Percentiles rank a stretch among this genome's conserved stretches.
phyloP scores from a whole-genome alignment of 1,139 yeast genomes.

The Diutina neorugosa region DNA sequence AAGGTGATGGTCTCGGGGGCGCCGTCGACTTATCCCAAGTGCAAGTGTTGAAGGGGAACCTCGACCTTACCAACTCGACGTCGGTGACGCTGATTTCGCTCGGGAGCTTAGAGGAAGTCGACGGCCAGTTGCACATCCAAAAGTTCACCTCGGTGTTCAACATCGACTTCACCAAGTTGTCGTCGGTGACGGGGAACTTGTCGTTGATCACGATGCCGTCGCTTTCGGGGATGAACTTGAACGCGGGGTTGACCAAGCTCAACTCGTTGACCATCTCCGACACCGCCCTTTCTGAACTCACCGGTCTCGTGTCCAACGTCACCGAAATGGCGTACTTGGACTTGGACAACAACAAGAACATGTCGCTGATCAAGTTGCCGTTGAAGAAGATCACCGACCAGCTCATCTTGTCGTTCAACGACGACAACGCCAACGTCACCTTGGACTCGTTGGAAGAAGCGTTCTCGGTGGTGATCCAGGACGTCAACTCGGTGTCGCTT shows the following conservation, averaged over 20 bases:
- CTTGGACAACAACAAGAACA: constrained; percentile 35
- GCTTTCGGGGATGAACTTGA: constrained; percentile 25
- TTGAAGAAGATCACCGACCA: constrained; percentile 24
- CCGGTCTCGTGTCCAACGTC: constrained; percentile 23
- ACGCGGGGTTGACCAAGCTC: constrained; percentile 25
- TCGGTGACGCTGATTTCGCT: constrained; percentile 25
- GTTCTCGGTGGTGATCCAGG: constrained; percentile 34
- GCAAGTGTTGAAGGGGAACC: constrained; percentile 21
- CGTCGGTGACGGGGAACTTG: constrained; percentile 17
- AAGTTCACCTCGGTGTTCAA: constrained; percentile 31
- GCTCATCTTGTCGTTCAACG: constrained; percentile 31
- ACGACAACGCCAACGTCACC: constrained; percentile 27
- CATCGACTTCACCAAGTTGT: constrained; percentile 25
- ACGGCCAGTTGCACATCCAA: constrained; percentile 23
- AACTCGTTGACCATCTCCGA: constrained; percentile 26
- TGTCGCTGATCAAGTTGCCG: constrained; percentile 24
- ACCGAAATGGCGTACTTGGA: constrained; percentile 23
- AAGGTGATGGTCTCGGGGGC: constrained; percentile 23
- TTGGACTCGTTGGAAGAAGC: constrained; percentile 30
- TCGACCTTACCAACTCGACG: constrained; percentile 29
- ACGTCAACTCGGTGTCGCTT: constrained; percentile 21
- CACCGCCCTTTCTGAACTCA: constrained; percentile 29
- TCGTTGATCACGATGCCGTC: constrained; percentile 33
- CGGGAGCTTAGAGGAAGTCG: constrained; percentile 18
- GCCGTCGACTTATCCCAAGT: constrained; percentile 24